phyloP scores from a whole-genome alignment of 305 asterid genomes.

The Fraxinus nigra region DNA sequence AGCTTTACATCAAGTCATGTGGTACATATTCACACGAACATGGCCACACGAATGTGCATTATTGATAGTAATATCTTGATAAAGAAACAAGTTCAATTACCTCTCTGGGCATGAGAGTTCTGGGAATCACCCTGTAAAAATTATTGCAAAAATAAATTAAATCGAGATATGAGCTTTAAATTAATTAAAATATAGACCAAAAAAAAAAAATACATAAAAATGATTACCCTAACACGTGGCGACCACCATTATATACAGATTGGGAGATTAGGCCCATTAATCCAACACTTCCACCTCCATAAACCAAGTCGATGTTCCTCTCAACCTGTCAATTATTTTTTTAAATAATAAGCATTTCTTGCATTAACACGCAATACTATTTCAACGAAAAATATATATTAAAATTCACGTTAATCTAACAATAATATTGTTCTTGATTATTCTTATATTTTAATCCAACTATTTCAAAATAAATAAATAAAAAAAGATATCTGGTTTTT shows the following conservation, averaged over 20 bases:
- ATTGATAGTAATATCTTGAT: not conserved
- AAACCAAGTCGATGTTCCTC: constrained; percentile 89
- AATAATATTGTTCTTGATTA: constrained; percentile 9
- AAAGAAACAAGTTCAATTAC: constrained; percentile 34
- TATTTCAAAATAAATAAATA: not conserved
- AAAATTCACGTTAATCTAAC: constrained; percentile 28
- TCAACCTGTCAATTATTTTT: constrained; percentile 59
- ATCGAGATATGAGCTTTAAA: not conserved
- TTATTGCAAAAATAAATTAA: not conserved
- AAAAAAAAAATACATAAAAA: not conserved
- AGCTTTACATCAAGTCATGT: not conserved
- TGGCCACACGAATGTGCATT: not conserved
- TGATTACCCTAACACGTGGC: constrained; percentile 84
- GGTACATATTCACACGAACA: not conserved
- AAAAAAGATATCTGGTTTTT: not conserved
- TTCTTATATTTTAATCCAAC: not conserved
- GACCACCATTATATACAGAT: constrained; percentile 87
- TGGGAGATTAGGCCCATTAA: constrained; percentile 88
- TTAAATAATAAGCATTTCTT: constrained; percentile 13
- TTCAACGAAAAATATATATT: constrained; percentile 28
- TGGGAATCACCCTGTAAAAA: constrained; percentile 75
- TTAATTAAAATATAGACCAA: not conserved
- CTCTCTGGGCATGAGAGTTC: constrained; percentile 88
- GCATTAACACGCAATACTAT: constrained; percentile 31
- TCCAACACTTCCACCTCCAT: constrained; percentile 96